phyloP scores from a whole-genome alignment of 305 asterid genomes.

The Lippia alba region DNA sequence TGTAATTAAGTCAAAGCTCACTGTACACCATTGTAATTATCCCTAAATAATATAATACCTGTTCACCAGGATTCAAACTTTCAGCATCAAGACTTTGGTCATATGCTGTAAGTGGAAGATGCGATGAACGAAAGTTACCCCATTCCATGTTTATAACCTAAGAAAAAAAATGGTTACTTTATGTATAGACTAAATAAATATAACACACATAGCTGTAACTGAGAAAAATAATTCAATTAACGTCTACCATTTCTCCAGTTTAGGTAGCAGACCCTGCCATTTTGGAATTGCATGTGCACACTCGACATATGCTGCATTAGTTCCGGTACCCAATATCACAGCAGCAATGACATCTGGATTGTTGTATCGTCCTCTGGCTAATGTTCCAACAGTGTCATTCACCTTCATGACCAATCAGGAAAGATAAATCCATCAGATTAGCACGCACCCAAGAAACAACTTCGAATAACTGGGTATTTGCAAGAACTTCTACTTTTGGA shows the following conservation, averaged over 20 bases:
- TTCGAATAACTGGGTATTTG: too few species aligned
- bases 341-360: constrained; percentile 84
- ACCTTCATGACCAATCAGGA: constrained; percentile 46
- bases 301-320: constrained; percentile 90
- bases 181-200: not conserved
- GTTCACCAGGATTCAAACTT: constrained; percentile 85
- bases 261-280: constrained; percentile 73
- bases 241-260: constrained; percentile 79
- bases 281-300: constrained; percentile 78
- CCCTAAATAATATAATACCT: constrained; percentile 41
- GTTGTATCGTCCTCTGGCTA: constrained; percentile 79
- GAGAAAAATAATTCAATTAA: not conserved
- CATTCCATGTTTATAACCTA: constrained; percentile 93
- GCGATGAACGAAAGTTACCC: constrained; percentile 97
- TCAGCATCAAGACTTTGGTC: constrained; percentile 77
- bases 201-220: not conserved
- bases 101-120: constrained; percentile 81
- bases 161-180: constrained; percentile 7
- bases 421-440: not conserved
- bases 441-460: too few species aligned
- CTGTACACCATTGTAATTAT: too few species aligned
- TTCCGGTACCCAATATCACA: constrained; percentile 88
- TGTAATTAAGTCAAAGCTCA: too few species aligned
- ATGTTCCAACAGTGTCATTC: constrained; percentile 93
- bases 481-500: too few species aligned